Evolutionary conservation across 257 asterid genomes (phyloP).

Genomic region (Parsonsia alboflavescens): DNA sequence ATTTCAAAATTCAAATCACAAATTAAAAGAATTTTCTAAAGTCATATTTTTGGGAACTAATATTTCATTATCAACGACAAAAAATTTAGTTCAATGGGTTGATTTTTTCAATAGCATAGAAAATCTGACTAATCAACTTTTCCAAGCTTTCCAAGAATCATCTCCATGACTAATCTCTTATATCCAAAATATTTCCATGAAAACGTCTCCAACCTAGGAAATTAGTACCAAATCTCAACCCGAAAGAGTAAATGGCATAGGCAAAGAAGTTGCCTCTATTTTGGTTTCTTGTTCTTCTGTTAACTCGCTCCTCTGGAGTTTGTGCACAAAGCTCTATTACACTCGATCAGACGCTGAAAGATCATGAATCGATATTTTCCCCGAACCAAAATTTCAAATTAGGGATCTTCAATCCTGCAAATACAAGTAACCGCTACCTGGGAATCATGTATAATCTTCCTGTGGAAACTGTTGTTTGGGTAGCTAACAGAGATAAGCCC

Average conservation of each 20-base stretch:
- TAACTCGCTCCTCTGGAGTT: not conserved
- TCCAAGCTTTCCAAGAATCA: not conserved
- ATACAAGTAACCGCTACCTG: conserved; percentile 18
- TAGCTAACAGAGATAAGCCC: conserved; percentile 50
- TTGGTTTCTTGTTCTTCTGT: not conserved
- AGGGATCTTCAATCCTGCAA: conserved; percentile 27
- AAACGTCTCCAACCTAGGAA: too few relatives aligned
- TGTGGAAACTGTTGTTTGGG: conserved; percentile 35
- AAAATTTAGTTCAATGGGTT: too few relatives aligned
- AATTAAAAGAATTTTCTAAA: too few relatives aligned
- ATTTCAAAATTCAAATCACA: too few relatives aligned
- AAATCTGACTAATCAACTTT: not conserved
- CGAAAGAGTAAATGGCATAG: not conserved
- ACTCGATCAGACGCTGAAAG: conserved; percentile 11
- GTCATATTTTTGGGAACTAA: too few relatives aligned
- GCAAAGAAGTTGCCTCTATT: not conserved
- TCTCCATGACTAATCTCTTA: not conserved
- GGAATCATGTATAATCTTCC: conserved; percentile 28
- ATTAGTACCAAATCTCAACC: not conserved
- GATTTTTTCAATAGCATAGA: not conserved
- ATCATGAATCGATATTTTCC: conserved; percentile 22
- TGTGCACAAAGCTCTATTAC: conserved; percentile 11
- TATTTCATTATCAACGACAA: too few relatives aligned
- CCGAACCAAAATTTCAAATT: conserved; percentile 17
- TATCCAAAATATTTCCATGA: too few relatives aligned